These are phyloP conservation scores for Kodamaea suecica DNA, from an alignment of 1,139 yeast genomes.

Conservation along the genomic window DNA sequence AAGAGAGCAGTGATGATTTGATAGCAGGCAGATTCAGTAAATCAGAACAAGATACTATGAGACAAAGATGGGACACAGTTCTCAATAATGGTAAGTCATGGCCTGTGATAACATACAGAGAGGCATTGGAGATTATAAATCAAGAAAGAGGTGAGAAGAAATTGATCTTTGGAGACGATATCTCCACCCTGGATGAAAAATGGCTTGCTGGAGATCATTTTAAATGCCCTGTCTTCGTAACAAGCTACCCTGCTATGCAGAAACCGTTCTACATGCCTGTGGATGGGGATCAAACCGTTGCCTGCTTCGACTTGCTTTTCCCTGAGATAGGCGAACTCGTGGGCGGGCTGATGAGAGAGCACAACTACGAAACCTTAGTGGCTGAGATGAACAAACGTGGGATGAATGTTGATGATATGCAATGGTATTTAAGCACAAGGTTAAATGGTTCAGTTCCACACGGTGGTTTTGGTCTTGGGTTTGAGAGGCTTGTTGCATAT, in stretches of 20 bases:
- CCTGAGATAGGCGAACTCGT: constrained; percentile 96
- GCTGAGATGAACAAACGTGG: constrained; percentile 48
- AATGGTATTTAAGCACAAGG: constrained; percentile 80
- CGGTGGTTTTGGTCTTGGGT: constrained; percentile 97
- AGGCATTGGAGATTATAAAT: constrained; percentile 57
- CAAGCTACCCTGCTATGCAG: constrained; percentile 73
- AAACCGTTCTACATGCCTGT: constrained; percentile 90
- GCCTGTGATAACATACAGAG: constrained; percentile 70
- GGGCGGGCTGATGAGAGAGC: constrained; percentile 93
- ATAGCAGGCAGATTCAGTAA: constrained; percentile 35
- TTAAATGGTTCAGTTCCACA: constrained; percentile 83
- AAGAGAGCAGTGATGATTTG: constrained; percentile 40
- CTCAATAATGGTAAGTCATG: constrained; percentile 44
- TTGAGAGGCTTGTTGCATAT: constrained; percentile 78
- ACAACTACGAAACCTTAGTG: constrained; percentile 47
- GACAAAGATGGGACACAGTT: constrained; percentile 25
- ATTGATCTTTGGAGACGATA: constrained; percentile 64
- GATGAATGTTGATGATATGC: constrained; percentile 59
- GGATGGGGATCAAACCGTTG: constrained; percentile 57
- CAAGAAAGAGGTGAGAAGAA: constrained; percentile 14
- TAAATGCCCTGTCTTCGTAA: constrained; percentile 78
- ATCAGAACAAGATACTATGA: constrained; percentile 26
- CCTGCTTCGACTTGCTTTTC: constrained; percentile 81
- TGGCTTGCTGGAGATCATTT: constrained; percentile 74
- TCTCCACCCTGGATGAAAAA: constrained; percentile 87